phyloP scores from a whole-genome alignment of 176 grass and related monocot genomes.

The Carex parvula region DNA sequence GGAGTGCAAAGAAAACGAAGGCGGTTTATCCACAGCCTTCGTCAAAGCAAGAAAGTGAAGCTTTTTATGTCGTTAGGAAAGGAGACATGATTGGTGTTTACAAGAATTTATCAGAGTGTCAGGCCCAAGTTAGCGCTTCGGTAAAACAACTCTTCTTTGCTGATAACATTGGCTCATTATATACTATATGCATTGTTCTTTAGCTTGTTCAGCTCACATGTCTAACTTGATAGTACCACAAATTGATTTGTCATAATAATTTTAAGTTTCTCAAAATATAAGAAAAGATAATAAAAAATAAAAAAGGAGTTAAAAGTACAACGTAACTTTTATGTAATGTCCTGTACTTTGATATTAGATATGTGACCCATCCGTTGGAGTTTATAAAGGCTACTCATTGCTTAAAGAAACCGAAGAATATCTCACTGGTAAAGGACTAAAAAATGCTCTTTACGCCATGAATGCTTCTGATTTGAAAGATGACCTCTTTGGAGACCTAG shows the following conservation, averaged over 20 bases:
- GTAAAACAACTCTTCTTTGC: constrained; percentile 10
- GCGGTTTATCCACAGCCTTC: background rate
- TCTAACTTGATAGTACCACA: background rate
- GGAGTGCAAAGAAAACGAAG: background rate
- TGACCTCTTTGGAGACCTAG: constrained; percentile 55
- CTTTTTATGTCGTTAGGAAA: constrained; percentile 43
- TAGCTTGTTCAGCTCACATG: background rate
- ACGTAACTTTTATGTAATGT: background rate
- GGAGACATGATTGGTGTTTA: constrained; percentile 31
- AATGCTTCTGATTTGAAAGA: constrained; percentile 55
- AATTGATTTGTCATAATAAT: background rate
- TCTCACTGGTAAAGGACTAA: constrained; percentile 43
- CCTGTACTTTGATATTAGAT: constrained; percentile 11
- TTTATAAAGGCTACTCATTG: constrained; percentile 66
- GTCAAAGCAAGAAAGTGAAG: constrained; percentile 21
- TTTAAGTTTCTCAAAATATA: background rate
- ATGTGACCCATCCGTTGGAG: constrained; percentile 57
- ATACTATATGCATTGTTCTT: background rate
- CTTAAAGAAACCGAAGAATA: constrained; percentile 69
- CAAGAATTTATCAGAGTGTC: constrained; percentile 31
- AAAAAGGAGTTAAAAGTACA: background rate
- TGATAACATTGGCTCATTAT: background rate
- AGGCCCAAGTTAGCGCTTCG: constrained; percentile 43
- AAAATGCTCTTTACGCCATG: constrained; percentile 53
- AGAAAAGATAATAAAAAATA: background rate